A percentile compares a stretch with the other conserved stretches of the same genome.
Evolutionary conservation across 805 yeast genomes (phyloP).

Genomic region (Candida schatavii): DNA sequence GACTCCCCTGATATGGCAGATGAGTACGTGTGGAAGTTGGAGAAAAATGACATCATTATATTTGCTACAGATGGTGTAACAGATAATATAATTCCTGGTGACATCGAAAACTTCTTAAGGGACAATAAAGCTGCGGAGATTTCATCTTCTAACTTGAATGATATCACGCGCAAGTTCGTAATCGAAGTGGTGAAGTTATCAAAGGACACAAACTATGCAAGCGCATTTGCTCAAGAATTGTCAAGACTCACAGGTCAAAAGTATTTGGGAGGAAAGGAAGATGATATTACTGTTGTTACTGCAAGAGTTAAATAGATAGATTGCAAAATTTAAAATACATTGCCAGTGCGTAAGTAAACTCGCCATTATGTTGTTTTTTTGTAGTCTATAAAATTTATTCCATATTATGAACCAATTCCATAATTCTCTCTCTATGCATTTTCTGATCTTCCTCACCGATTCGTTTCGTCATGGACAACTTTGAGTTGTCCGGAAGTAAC

Average conservation of each 20-base stretch:
- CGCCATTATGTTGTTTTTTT: neutral
- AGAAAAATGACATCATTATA: constrained; percentile 71
- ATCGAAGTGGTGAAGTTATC: constrained; percentile 65
- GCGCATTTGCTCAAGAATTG: constrained; percentile 83
- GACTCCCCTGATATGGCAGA: constrained; percentile 73
- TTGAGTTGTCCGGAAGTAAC: constrained; percentile 51
- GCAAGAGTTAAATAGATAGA: constrained; percentile 49
- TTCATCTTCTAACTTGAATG: constrained; percentile 35
- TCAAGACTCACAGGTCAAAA: constrained; percentile 61
- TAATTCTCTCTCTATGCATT: constrained; percentile 55
- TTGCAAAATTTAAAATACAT: neutral
- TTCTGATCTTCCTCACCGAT: constrained; percentile 49
- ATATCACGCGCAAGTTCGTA: constrained; percentile 56
- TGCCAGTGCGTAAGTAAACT: neutral
- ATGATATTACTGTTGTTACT: constrained; percentile 84
- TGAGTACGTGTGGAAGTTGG: constrained; percentile 58
- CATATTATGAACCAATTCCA: constrained; percentile 50
- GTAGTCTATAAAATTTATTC: too few species aligned
- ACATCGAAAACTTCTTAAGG: constrained; percentile 64
- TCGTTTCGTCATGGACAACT: constrained; percentile 51
- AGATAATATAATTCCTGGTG: constrained; percentile 75
- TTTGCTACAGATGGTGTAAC: constrained; percentile 94
- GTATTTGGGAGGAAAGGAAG: constrained; percentile 91
- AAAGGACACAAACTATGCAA: constrained; percentile 68
- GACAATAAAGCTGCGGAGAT: constrained; percentile 43